Evolutionary conservation across 805 yeast genomes (phyloP).

Genomic region (Saturnispora halmiae): DNA sequence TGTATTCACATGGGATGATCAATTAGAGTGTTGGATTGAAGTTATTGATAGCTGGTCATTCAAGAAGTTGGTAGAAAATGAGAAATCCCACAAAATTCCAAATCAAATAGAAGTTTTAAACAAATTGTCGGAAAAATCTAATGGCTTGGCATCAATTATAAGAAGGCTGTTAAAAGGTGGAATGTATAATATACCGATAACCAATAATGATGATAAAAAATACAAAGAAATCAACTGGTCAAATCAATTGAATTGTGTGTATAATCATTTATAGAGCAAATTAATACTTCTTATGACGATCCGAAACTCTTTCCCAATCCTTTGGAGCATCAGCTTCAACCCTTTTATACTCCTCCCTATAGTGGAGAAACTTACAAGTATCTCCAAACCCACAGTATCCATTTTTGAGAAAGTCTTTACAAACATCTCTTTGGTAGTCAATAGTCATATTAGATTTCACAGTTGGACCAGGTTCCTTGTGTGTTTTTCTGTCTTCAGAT

Average conservation of each 20-base stretch:
- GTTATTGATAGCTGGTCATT: conserved; percentile 32
- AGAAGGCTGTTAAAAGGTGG: background rate
- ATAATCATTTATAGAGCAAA: conserved; percentile 6
- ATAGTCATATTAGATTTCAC: conserved; percentile 57
- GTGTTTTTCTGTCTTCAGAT: background rate
- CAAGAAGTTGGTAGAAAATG: background rate
- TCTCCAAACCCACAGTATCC: conserved; percentile 98
- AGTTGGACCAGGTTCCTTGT: background rate
- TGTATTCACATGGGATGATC: conserved; percentile 32
- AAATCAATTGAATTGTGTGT: conserved; percentile 8
- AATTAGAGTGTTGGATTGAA: conserved; percentile 39
- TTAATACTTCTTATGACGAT: conserved; percentile 10
- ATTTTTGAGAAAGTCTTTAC: conserved; percentile 83
- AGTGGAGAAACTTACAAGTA: conserved; percentile 87
- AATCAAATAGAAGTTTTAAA: background rate
- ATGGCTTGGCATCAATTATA: conserved; percentile 1
- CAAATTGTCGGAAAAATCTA: background rate
- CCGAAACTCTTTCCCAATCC: conserved; percentile 55
- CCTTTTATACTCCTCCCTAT: conserved; percentile 70
- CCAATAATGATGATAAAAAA: too few species aligned
- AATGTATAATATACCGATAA: background rate
- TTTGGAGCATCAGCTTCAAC: conserved; percentile 24
- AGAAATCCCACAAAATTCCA: background rate
- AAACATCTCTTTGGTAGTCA: conserved; percentile 89
- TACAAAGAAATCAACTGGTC: too few species aligned